Percentiles rank a stretch among this genome's conserved stretches.
Conservation (phyloP, 306 rosid genomes). For the Malus fusca region DNA sequence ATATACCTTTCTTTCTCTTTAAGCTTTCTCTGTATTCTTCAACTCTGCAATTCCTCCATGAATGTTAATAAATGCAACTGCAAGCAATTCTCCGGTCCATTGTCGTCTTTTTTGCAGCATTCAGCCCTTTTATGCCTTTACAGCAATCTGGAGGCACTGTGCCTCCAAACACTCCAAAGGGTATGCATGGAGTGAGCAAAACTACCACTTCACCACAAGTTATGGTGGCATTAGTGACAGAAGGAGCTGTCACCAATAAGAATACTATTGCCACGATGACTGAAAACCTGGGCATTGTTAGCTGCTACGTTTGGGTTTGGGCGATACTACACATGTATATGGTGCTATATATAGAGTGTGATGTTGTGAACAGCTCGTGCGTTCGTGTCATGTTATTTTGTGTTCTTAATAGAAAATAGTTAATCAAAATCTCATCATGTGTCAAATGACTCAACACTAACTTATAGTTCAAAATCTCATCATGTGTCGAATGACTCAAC, state of each 20-base stretch:
- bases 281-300: not conserved
- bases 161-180: constrained; percentile 53
- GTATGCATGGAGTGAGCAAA: constrained; percentile 52
- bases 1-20: no score
- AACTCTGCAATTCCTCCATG: no score
- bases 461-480: not conserved
- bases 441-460: no score
- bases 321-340: not conserved
- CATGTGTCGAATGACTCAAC: not conserved
- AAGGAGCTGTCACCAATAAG: constrained; percentile 13
- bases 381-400: not conserved
- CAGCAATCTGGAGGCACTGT: constrained; percentile 42
- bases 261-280: constrained; percentile 12
- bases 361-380: not conserved
- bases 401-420: no score
- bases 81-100: constrained; percentile 44
- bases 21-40: no score
- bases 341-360: not conserved
- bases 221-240: constrained; percentile 14
- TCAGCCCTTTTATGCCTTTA: constrained; percentile 38
- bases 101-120: constrained; percentile 29
- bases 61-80: constrained; percentile 40
- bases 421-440: not conserved
- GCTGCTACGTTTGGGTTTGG: not conserved
- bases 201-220: constrained; percentile 39